phyloP scores from a whole-genome alignment of 148 eudicot genomes.

The Chenopodium suecicum region DNA sequence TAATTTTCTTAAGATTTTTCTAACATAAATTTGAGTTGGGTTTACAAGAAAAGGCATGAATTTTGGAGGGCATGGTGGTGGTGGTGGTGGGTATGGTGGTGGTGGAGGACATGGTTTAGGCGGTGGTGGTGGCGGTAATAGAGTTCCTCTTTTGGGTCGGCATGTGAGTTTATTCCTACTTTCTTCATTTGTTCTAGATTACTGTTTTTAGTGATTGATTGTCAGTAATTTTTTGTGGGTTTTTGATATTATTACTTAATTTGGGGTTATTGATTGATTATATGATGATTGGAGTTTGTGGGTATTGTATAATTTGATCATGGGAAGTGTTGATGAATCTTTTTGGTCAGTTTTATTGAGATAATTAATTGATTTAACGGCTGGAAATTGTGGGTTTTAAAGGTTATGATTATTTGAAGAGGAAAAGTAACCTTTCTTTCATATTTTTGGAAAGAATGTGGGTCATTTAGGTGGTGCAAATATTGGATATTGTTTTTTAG shows the following conservation, averaged over 20 bases:
- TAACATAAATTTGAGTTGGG: no score
- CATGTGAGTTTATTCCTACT: slow-evolving; percentile 30
- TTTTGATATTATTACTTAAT: neutral
- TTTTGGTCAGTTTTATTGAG: neutral
- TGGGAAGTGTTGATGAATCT: neutral
- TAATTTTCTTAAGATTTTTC: neutral
- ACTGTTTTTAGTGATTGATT: neutral
- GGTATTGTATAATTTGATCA: neutral
- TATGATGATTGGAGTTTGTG: neutral
- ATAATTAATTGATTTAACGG: neutral
- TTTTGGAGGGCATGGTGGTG: slow-evolving; percentile 30
- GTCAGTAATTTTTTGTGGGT: neutral
- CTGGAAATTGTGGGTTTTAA: slow-evolving; percentile 9
- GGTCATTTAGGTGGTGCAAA: neutral
- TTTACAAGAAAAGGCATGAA: slow-evolving; percentile 20
- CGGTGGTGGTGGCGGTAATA: slow-evolving; percentile 36
- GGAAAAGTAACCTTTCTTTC: neutral
- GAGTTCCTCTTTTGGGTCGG: slow-evolving; percentile 47
- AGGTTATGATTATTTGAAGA: neutral
- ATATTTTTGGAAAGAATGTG: neutral
- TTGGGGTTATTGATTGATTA: neutral
- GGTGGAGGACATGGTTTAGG: slow-evolving; percentile 33
- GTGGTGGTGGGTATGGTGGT: slow-evolving; percentile 33
- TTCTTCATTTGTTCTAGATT: neutral
- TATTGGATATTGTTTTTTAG: neutral